phyloP scores from a whole-genome alignment of 2,329 filamentous ascomycete species.

The Pseudogymnoascus sp. region DNA sequence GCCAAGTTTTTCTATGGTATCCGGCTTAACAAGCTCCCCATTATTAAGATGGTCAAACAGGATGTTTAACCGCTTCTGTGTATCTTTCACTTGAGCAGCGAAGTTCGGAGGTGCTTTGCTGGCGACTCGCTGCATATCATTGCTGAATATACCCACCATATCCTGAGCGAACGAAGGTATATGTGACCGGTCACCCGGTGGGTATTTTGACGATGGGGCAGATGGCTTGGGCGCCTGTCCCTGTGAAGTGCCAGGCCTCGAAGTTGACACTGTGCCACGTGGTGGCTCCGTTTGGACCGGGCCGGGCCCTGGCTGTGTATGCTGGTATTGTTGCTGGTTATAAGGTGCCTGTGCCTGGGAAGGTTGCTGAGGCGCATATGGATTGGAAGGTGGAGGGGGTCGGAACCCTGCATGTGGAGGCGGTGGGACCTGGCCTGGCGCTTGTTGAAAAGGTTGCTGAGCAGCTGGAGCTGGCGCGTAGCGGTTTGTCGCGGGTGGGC shows the following conservation, averaged over 20 bases:
- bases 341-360: conserved; percentile 22
- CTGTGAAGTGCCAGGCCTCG: conserved; percentile 33
- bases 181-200: conserved; percentile 80
- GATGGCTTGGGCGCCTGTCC: conserved; percentile 37
- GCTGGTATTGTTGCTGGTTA: conserved; percentile 36
- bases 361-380: conserved; percentile 29
- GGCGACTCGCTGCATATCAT: conserved; percentile 84
- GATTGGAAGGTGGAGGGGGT: conserved; percentile 39
- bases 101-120: conserved; percentile 78
- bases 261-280: conserved; percentile 34
- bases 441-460: conserved; percentile 40
- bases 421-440: conserved; percentile 22
- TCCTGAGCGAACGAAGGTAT: conserved; percentile 70
- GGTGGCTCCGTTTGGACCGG: conserved; percentile 32
- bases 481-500: conserved; percentile 60
- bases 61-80: conserved; percentile 83
- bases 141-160: conserved; percentile 70
- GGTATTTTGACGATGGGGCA: conserved; percentile 57
- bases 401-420: conserved; percentile 34
- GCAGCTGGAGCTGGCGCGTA: conserved; percentile 62
- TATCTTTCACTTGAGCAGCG: conserved; percentile 82
- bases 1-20: conserved; percentile 61
- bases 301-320: conserved; percentile 38
- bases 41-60: conserved; percentile 98
- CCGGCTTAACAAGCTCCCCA: conserved; percentile 74